Percentiles rank a stretch among this genome's conserved stretches.
Evolutionary conservation across 495 filamentous ascomycete genomes (phyloP).

Genomic region (Daldinia grandis): DNA sequence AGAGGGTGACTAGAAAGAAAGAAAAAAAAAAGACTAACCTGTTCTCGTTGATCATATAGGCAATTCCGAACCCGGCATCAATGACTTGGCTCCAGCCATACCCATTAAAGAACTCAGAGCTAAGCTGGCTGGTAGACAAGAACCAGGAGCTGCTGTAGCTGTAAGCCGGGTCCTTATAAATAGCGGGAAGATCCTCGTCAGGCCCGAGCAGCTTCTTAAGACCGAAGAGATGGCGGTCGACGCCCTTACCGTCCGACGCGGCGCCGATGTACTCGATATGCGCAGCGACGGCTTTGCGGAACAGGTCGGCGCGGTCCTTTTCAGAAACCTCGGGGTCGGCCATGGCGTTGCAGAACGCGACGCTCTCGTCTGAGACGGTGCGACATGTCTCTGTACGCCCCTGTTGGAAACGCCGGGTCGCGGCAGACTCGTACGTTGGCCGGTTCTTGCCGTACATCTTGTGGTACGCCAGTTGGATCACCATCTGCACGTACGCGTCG

Average conservation of each 20-base stretch:
- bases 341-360: conserved; percentile 91
- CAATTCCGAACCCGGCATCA: conserved; percentile 94
- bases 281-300: conserved; percentile 80
- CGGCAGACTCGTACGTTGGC: conserved; percentile 97
- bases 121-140: conserved; percentile 86
- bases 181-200: conserved; percentile 79
- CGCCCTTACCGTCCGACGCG: conserved; percentile 89
- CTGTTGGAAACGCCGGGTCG: conserved; percentile 92
- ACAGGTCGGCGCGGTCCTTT: conserved; percentile 72
- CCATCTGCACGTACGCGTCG: conserved; percentile 97
- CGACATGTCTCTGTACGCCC: conserved; percentile 98
- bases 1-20: neutral
- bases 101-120: conserved; percentile 97
- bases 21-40: conserved; percentile 55
- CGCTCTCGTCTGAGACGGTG: conserved; percentile 87
- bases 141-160: conserved; percentile 88
- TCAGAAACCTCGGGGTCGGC: conserved; percentile 67
- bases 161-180: conserved; percentile 89
- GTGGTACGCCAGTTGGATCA: conserved; percentile 98
- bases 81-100: conserved; percentile 99
- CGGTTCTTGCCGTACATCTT: conserved; percentile 99
- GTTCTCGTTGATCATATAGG: conserved; percentile 99
- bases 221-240: conserved; percentile 96
- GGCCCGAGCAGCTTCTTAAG: conserved; percentile 89
- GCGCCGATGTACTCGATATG: conserved; percentile 91